Percentiles rank a stretch among this genome's conserved stretches.
Conservation (phyloP, 768 basidiomycete species). For the Coprinopsis sp. region DNA sequence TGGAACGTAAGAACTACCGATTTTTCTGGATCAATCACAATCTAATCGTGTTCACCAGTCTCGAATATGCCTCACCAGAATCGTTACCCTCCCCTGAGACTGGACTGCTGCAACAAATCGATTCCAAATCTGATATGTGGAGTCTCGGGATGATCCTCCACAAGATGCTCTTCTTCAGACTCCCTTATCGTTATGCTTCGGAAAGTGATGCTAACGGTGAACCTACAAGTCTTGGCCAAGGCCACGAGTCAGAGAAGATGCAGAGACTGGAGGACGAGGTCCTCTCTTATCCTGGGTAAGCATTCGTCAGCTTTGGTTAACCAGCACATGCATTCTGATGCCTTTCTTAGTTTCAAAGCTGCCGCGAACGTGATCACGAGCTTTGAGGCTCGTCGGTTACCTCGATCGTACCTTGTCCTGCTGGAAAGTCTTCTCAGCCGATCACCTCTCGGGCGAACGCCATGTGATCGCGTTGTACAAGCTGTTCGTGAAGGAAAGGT, state of each 20-base stretch:
- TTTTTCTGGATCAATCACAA: not conserved
- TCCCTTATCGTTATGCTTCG: slow-evolving; percentile 77
- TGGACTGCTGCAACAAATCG: slow-evolving; percentile 63
- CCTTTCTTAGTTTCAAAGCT: slow-evolving; percentile 42
- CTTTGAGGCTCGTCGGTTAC: slow-evolving; percentile 71
- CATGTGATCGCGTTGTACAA: slow-evolving; percentile 63
- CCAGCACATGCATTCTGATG: not conserved
- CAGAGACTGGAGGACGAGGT: slow-evolving; percentile 72
- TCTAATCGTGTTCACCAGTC: slow-evolving; percentile 29
- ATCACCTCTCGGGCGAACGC: slow-evolving; percentile 56
- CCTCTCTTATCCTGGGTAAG: slow-evolving; percentile 66
- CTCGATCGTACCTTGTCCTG: slow-evolving; percentile 64
- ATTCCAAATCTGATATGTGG: slow-evolving; percentile 96
- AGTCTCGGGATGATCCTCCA: slow-evolving; percentile 94
- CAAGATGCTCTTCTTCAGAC: slow-evolving; percentile 85
- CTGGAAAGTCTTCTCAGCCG: slow-evolving; percentile 69
- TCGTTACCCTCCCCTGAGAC: slow-evolving; percentile 66
- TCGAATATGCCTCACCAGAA: slow-evolving; percentile 90
- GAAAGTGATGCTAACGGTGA: slow-evolving; percentile 49
- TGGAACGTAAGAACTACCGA: slow-evolving; percentile 65
- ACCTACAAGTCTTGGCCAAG: slow-evolving; percentile 24
- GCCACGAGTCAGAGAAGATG: slow-evolving; percentile 56
- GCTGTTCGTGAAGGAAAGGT: slow-evolving; percentile 74
- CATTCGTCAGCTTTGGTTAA: slow-evolving; percentile 1
- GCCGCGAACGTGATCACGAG: slow-evolving; percentile 44